Evolutionary conservation across 306 rosid genomes (phyloP).

Genomic region (Geum urbanum): DNA sequence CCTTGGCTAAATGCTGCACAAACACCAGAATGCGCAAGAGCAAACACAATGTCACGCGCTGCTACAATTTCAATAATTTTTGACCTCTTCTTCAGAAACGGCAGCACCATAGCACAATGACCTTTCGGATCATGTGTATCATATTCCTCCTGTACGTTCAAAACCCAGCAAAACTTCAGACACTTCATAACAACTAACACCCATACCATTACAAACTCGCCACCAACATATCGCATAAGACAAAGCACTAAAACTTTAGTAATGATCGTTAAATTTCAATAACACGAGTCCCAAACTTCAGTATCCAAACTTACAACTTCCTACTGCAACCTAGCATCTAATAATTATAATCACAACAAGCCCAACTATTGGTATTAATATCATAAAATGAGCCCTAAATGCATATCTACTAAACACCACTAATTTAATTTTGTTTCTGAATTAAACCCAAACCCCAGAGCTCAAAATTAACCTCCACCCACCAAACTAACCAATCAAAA

Average conservation of each 20-base stretch:
- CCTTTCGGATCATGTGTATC: conserved; percentile 80
- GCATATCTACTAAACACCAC: not conserved
- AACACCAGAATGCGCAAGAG: conserved; percentile 81
- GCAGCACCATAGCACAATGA: conserved; percentile 51
- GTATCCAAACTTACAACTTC: not conserved
- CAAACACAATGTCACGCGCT: conserved; percentile 69
- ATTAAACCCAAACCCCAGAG: not conserved
- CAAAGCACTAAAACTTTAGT: not conserved
- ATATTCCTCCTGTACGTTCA: conserved; percentile 49
- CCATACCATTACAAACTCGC: not conserved
- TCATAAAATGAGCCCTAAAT: not conserved
- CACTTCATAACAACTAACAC: not conserved
- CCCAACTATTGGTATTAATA: not conserved
- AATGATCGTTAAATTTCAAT: not conserved
- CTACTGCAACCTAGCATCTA: not conserved
- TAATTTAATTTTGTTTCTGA: not conserved
- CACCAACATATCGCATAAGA: not conserved
- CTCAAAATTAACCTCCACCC: not conserved
- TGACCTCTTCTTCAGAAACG: conserved; percentile 71
- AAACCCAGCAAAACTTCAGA: conserved; percentile 5
- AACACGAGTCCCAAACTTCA: not conserved
- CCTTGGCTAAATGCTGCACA: conserved; percentile 95
- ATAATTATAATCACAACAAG: not conserved
- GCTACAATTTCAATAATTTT: conserved; percentile 85
- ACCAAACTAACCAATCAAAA: not conserved